Conservation (phyloP, 371 early-diverging fungal genomes). For the Mortierella sp. region DNA sequence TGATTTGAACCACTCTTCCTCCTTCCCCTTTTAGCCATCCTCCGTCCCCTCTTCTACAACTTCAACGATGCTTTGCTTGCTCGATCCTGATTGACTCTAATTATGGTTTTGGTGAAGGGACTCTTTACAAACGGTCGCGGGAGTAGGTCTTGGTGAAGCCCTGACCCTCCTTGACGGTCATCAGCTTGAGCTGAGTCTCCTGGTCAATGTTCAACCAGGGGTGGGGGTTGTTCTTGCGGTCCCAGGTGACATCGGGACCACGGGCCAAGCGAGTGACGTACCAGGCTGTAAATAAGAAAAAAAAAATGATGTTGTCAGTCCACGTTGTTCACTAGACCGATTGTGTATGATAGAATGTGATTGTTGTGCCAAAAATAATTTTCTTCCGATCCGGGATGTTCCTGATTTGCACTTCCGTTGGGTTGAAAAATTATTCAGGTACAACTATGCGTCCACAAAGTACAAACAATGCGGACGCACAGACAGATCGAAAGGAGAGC, state of each 20-base stretch:
- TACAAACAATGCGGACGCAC: background rate
- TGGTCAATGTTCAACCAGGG: slow-evolving; percentile 78
- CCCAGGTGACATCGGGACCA: slow-evolving; percentile 79
- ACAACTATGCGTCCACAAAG: background rate
- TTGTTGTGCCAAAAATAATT: slow-evolving; percentile 8
- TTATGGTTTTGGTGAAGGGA: background rate
- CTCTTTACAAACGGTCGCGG: slow-evolving; percentile 54
- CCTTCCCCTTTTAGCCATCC: background rate
- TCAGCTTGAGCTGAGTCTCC: slow-evolving; percentile 76
- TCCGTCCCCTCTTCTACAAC: background rate
- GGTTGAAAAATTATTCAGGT: slow-evolving; percentile 7
- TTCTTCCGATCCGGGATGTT: slow-evolving; percentile 11
- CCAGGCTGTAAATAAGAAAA: slow-evolving; percentile 49
- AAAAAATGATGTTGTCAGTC: background rate
- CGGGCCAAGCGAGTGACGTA: slow-evolving; percentile 71
- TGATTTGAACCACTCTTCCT: slow-evolving; percentile 2
- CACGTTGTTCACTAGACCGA: background rate
- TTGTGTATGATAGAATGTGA: background rate
- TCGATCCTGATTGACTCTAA: background rate
- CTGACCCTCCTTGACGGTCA: slow-evolving; percentile 65
- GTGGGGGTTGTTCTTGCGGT: slow-evolving; percentile 73
- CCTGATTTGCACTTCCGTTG: slow-evolving; percentile 7
- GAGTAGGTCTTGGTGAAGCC: slow-evolving; percentile 57
- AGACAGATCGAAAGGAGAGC: background rate
- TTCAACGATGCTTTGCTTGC: background rate